Base-by-base conservation (phyloP, 2,329 filamentous ascomycete species). In the Boeremia lycopersici region DNA sequence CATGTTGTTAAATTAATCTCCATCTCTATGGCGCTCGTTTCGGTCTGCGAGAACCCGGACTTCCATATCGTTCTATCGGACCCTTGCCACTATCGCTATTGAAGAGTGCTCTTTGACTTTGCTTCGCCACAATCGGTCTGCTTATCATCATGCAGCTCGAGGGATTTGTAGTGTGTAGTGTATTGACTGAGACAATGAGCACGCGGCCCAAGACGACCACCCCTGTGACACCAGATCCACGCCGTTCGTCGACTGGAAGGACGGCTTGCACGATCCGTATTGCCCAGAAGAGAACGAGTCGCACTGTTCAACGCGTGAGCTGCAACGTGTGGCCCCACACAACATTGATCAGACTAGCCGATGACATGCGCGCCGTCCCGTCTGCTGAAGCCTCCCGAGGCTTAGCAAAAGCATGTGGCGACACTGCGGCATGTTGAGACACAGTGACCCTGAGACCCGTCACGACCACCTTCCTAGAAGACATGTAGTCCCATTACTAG, bases 321-420 rank as follows among this genome's bases (percentile, higher is more conserved):
- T 47, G 30, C 19, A 38, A 47, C 12, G 23, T 19, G 26, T 6
- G n/a, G 25, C 36, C 36, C 46, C 46, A 55, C 41, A 38, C 28
- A 15, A 10, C 17, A 19, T 15, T 49, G 52, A 31, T 35, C 35
- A 19, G 26, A 36, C 6, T n/a, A 46, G 19, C 52, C 52, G 35
- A 55, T 23, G 30, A 41, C 41, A 50, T 42, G 52, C 52, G 52
- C 39, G 52, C 52, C 46, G 46, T 55, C 47, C 52, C 52, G 52
- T 41, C 29, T 50, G 29, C 13, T 43, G 12, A 46, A 42, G 36
- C 40, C 31, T 46, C 17, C 25, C 25, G 41, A 35, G 40, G 30
- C 15, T 46, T 33, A 17, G 30, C 25, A 36, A 30, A 40, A 44
- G 17, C 19, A 38, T 36, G 46, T 41, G 41, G 52, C 46, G 15